Evolutionary conservation across 176 grass and related monocot genomes (phyloP), one percentile per base, ranked within the genome.

Genomic region (Juncus effusus): DNA sequence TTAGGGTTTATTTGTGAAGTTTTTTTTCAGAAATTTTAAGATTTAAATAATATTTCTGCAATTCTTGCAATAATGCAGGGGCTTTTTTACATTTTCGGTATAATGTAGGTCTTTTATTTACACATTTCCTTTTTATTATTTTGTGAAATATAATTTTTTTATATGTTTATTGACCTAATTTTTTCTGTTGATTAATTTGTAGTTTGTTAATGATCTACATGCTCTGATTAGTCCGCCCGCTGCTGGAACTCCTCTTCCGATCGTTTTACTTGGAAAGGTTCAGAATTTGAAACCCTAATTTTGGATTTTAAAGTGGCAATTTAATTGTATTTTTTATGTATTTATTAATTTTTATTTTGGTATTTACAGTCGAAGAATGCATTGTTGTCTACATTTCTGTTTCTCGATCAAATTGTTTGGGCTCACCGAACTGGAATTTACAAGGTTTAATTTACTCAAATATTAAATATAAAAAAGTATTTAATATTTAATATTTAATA

Each of bases 321-420:
- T 72, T 50, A 13, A 14, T 47, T 78, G 5, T 38, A n/a, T 13
- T 56, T 60, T 67, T 49, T 11, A 11, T 40, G 63, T 38, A 55
- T 59, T 64, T 73, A 54, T 44, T 9, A 3, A 65, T 62, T 65
- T 44, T 16, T 74, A 63, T 38, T 5, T 7, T 68, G 37, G 10
- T 28, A n/a, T 59, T 28, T 54, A n/a, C 80, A 95, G 90, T 90
- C 86, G 2, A 90, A 95, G 77, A 95, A 95, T 54, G 90, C 90
- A 13, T 10, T 90, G 78, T 38, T 95, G 47, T 95, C 90, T 36
- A 87, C 83, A 79, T 95, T 95, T 67, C 82, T 95, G 42, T 87
- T 95, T 76, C 72, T 95, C 36, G 90, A 95, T 49, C 90, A 95
- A 90, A 84, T 95, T 58, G 90, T 95, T 38, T 95, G 90, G 90